Base-by-base conservation (phyloP, 805 yeast genomes). In the Pichia rugopelliculosa region DNA sequence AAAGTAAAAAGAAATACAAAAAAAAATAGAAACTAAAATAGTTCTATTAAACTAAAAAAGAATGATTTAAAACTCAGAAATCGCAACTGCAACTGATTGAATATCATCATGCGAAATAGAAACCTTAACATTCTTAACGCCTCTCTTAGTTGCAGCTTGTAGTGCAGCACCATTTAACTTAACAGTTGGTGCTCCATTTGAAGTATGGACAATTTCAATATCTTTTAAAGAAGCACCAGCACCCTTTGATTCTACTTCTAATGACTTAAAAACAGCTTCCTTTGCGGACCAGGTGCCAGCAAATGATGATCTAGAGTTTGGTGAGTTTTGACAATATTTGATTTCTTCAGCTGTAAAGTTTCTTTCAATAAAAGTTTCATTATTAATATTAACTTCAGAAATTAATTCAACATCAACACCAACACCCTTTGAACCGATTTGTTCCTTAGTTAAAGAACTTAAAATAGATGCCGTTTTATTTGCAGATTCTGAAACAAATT, bases 251-350 rank as follows among this genome's bases (percentile, higher is more conserved):
- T 78, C 77, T 53, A 87, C 95, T 52, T 93, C 90, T 62, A 93
- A 74, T 18, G 96, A 87, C 74, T 93, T 93, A 82, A 93, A 93
- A 33, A 90, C 97, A 39, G 99, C 99, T 73, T 93, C 99, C 72
- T 93, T 93, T 40, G 99, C 99, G 26, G 96, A 87, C 99, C 99
- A 93, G 39, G 95, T 85, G 42, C 99, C 99, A 24, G 99, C 89
- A 69, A 77, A 93, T 4, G 97, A 87, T 13, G 98, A 87, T 61
- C 80, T 85, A 44, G 93, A 87, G 55, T 76, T 75, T 39, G 97
- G 74, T 27, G 96, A 80, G 30, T 72, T 62, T 51, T 67, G 56
- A 67, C 97, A 89, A 75, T 93, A 93, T 33, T 71, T 73, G 56
- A 83, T 82, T 73, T 93, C 99, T 17, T 68, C 72, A 8, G 64